These are phyloP conservation scores for Desmodesmus armatus DNA, from an alignment of 139 green algal species.

Conservation along the genomic window DNA sequence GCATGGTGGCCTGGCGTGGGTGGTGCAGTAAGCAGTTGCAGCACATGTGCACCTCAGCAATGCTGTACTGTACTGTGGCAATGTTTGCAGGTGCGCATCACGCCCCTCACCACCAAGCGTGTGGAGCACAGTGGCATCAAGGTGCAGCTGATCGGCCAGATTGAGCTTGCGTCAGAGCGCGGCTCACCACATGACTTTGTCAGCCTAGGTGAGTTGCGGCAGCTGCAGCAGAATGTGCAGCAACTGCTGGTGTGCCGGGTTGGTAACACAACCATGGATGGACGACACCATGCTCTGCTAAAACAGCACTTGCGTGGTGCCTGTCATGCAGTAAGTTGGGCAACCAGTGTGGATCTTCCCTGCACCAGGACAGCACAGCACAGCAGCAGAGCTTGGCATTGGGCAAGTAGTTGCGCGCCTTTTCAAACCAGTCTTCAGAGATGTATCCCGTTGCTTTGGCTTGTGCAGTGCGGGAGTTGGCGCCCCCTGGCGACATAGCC, in stretches of 20 bases:
- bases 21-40: too few species aligned
- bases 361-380: too few species aligned
- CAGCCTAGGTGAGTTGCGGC: slow-evolving; percentile 66
- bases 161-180: slow-evolving; percentile 93
- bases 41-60: too few species aligned
- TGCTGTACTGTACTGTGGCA: not conserved
- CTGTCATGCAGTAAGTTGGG: not conserved
- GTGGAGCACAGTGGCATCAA: slow-evolving; percentile 96
- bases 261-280: too few species aligned
- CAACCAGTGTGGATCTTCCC: too few species aligned
- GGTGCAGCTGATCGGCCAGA: slow-evolving; percentile 96
- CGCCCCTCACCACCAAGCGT: slow-evolving; percentile 81
- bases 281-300: too few species aligned
- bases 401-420: not conserved
- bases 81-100: slow-evolving; percentile 62
- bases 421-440: not conserved
- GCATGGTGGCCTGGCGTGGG: too few species aligned
- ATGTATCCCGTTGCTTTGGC: not conserved
- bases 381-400: not conserved
- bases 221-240: not conserved
- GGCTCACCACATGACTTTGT: slow-evolving; percentile 92
- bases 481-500: slow-evolving; percentile 86
- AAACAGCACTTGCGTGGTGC: not conserved
- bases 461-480: slow-evolving; percentile 80
- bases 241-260: too few species aligned